These are phyloP conservation scores for Xylaria sp. DNA, from an alignment of 2,329 filamentous ascomycete genomes.

Conservation along the genomic window DNA sequence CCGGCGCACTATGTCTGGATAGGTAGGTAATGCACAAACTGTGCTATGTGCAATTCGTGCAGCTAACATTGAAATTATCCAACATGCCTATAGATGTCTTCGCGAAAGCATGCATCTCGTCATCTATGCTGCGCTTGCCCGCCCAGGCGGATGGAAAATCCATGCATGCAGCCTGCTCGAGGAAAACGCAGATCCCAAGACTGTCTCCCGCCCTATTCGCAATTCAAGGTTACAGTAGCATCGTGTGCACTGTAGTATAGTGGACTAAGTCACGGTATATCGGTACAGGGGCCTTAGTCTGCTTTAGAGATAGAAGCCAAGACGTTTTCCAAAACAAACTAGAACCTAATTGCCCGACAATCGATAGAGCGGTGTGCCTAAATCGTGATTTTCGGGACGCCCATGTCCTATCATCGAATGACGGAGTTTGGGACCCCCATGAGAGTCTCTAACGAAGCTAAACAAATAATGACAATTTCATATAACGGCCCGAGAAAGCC, in stretches of 20 bases:
- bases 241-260: not conserved
- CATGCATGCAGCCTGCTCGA: constrained; percentile 10
- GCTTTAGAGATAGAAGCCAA: not conserved
- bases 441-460: too few relatives aligned
- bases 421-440: too few relatives aligned
- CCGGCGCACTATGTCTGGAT: too few relatives aligned
- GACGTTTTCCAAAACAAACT: constrained; percentile 1
- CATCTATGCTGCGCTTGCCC: not conserved
- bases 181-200: constrained; percentile 13
- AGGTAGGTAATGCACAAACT: not conserved
- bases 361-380: too few relatives aligned
- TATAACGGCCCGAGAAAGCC: too few relatives aligned
- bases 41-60: not conserved
- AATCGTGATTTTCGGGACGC: too few relatives aligned
- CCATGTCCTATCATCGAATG: too few relatives aligned
- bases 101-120: not conserved
- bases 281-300: not conserved
- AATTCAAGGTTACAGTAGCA: not conserved
- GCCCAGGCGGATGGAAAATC: constrained; percentile 12
- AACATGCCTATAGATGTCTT: not conserved
- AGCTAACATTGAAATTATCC: constrained; percentile 5
- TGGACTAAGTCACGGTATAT: too few relatives aligned
- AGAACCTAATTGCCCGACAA: too few relatives aligned
- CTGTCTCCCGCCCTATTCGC: not conserved
- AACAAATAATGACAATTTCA: too few relatives aligned